A percentile compares a stretch with the other conserved stretches of the same genome.
Evolutionary conservation across 495 filamentous ascomycete species (phyloP).

Genomic region (Cenococcum geophilum): DNA sequence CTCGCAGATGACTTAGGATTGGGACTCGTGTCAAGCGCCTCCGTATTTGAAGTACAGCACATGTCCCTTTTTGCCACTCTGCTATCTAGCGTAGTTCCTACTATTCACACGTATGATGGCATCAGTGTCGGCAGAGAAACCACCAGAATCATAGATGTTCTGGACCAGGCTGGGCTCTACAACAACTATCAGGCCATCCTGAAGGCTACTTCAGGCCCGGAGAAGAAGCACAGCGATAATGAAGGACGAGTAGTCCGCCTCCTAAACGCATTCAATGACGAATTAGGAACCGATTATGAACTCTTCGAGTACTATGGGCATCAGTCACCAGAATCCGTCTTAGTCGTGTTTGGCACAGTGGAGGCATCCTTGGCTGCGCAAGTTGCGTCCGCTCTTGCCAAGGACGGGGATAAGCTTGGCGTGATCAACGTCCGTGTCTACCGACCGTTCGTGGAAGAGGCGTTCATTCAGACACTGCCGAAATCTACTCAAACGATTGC

Average conservation of each 20-base stretch:
- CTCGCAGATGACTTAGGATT: constrained; percentile 89
- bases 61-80: constrained; percentile 88
- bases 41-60: constrained; percentile 86
- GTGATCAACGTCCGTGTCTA: constrained; percentile 89
- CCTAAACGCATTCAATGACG: constrained; percentile 76
- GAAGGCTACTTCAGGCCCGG: constrained; percentile 49
- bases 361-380: constrained; percentile 82
- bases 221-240: constrained; percentile 64
- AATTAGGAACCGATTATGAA: constrained; percentile 87
- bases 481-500: constrained; percentile 65
- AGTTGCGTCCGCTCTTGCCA: constrained; percentile 65
- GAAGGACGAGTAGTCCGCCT: constrained; percentile 70
- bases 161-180: constrained; percentile 66
- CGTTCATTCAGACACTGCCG: constrained; percentile 77
- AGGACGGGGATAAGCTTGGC: constrained; percentile 68
- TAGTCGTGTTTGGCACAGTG: constrained; percentile 87
- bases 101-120: constrained; percentile 89
- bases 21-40: constrained; percentile 76
- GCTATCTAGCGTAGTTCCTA: constrained; percentile 70
- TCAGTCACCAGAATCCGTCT: constrained; percentile 62
- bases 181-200: constrained; percentile 63
- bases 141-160: constrained; percentile 73
- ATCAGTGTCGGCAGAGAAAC: constrained; percentile 80
- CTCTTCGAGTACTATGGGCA: constrained; percentile 96
- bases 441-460: constrained; percentile 88